Conservation (phyloP, 768 basidiomycete genomes). For the Sistotremastrum suecicum region DNA sequence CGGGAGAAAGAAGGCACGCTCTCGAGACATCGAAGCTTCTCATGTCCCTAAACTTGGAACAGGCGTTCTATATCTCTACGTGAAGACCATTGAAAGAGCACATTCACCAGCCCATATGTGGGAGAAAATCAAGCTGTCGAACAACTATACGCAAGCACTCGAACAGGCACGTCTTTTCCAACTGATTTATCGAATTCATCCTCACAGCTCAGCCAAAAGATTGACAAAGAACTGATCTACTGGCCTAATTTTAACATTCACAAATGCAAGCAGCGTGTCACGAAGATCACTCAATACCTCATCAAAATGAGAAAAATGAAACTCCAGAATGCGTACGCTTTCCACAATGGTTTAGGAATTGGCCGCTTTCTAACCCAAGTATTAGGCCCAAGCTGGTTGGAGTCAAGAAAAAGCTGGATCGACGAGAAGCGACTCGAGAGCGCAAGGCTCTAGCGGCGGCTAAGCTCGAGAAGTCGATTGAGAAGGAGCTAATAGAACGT, state of each 20-base stretch:
- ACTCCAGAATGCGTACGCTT: conserved; percentile 67
- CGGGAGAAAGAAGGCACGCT: conserved; percentile 78
- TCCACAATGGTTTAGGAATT: not conserved
- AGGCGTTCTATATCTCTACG: conserved; percentile 84
- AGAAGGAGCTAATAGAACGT: conserved; percentile 91
- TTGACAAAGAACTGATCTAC: conserved; percentile 89
- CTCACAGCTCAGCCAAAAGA: conserved; percentile 30
- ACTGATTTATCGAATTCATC: not conserved
- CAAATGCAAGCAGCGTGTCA: conserved; percentile 98
- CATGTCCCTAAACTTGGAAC: not conserved
- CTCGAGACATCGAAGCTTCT: not conserved
- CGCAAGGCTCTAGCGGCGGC: conserved; percentile 94
- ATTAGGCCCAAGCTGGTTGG: conserved; percentile 82
- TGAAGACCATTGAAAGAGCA: conserved; percentile 96
- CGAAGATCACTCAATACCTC: conserved; percentile 97
- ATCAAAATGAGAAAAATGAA: conserved; percentile 94
- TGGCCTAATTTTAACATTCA: conserved; percentile 97
- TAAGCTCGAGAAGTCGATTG: conserved; percentile 86
- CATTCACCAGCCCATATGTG: conserved; percentile 96
- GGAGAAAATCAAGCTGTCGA: conserved; percentile 87
- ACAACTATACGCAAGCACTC: conserved; percentile 88
- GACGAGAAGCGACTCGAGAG: conserved; percentile 84
- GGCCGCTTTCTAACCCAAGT: not conserved
- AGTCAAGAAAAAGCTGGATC: conserved; percentile 93
- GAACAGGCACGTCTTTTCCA: conserved; percentile 55